Percentiles rank a stretch among this genome's conserved stretches.
These are phyloP conservation scores for Candida neerlandica DNA, from an alignment of 1,139 yeast species.

Conservation along the genomic window DNA sequence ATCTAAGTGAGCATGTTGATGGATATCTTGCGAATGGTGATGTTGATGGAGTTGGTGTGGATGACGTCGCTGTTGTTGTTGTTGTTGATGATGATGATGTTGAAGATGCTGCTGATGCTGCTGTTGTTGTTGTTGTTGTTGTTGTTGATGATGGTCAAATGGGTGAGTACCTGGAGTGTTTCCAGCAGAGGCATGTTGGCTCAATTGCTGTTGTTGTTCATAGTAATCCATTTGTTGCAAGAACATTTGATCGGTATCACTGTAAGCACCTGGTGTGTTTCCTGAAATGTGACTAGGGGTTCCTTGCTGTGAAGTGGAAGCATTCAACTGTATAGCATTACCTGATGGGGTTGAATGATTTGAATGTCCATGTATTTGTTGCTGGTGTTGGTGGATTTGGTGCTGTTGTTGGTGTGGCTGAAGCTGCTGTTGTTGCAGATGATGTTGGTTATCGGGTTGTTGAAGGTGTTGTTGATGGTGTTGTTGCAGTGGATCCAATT, in stretches of 20 bases:
- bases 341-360: conserved; percentile 4
- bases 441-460: conserved; percentile 1
- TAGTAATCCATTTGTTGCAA: conserved; percentile 32
- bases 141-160: conserved; percentile 12
- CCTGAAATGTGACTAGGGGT: conserved; percentile 11
- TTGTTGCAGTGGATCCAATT: conserved; percentile 3
- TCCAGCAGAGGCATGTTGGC: conserved; percentile 13
- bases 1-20: conserved; percentile 8
- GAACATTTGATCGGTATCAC: conserved; percentile 28
- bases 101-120: conserved; percentile 15
- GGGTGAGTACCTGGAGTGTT: conserved; percentile 17
- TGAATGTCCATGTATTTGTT: conserved; percentile 1
- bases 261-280: conserved; percentile 17
- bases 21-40: conserved; percentile 7
- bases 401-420: conserved; percentile 11
- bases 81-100: conserved; percentile 14
- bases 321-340: background rate
- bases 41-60: conserved; percentile 6
- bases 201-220: conserved; percentile 17
- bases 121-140: conserved; percentile 15
- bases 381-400: conserved; percentile 10
- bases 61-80: conserved; percentile 12
- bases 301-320: conserved; percentile 6
- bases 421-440: conserved; percentile 8
- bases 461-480: conserved; percentile 1